These are phyloP conservation scores for Coix lacrymajobi DNA, from an alignment of 176 grass and related monocot genomes.

Conservation along the genomic window DNA sequence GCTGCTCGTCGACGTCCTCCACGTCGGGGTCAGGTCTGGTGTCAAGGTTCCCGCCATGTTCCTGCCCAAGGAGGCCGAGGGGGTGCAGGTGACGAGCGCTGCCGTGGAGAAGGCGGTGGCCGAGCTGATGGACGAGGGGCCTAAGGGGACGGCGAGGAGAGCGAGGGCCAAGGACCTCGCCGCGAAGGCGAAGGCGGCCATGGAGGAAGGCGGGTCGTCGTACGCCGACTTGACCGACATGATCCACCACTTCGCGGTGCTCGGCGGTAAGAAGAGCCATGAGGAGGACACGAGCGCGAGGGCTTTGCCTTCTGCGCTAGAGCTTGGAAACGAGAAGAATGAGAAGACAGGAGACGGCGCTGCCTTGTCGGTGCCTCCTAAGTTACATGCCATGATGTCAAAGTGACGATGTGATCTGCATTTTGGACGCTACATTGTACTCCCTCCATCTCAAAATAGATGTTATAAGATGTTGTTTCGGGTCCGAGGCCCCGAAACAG, in stretches of 20 bases:
- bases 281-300: neutral
- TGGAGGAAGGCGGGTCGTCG: conserved; percentile 53
- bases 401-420: too few relatives aligned
- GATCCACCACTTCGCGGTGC: conserved; percentile 29
- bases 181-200: conserved; percentile 22
- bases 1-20: conserved; percentile 50
- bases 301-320: neutral
- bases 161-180: conserved; percentile 23
- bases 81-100: conserved; percentile 5
- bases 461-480: too few relatives aligned
- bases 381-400: neutral
- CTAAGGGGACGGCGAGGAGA: conserved; percentile 28
- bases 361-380: conserved; percentile 12
- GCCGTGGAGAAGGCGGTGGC: conserved; percentile 30
- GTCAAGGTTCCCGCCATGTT: conserved; percentile 22
- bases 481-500: too few relatives aligned
- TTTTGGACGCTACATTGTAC: too few relatives aligned
- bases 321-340: neutral
- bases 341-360: neutral
- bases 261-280: neutral
- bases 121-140: conserved; percentile 24
- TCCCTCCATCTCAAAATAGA: too few relatives aligned
- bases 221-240: conserved; percentile 32
- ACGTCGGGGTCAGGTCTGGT: conserved; percentile 36
- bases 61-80: neutral